Evolutionary conservation across 208 protist species (phyloP).

Genomic region (Herpetomonas tarakana): DNA sequence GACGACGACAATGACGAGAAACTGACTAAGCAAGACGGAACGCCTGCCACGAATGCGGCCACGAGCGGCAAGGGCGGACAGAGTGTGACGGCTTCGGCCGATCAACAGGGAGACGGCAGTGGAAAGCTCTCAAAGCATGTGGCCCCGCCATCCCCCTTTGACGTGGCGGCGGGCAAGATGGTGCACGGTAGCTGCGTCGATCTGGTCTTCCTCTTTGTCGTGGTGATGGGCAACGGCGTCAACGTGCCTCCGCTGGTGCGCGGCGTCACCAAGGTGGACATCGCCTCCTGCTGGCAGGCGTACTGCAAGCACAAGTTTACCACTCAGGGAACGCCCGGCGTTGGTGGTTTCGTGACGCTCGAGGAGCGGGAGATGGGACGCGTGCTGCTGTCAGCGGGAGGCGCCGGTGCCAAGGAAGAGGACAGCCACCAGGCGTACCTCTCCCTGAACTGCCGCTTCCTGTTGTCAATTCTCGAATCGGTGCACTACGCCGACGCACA

Average conservation of each 20-base stretch:
- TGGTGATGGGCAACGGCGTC: conserved; percentile 82
- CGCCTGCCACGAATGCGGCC: background rate
- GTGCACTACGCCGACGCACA: conserved; percentile 81
- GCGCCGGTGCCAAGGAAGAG: conserved; percentile 6
- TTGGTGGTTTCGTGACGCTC: conserved; percentile 7
- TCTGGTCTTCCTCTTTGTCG: conserved; percentile 82
- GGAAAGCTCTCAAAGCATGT: background rate
- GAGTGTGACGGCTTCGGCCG: no score
- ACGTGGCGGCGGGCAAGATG: conserved; percentile 34
- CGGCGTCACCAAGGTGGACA: conserved; percentile 84
- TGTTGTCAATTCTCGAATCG: conserved; percentile 53
- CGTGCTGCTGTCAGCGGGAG: conserved; percentile 16
- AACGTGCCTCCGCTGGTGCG: conserved; percentile 76
- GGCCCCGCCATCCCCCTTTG: background rate
- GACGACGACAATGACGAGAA: conserved; percentile 14
- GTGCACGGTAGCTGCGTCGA: conserved; percentile 70
- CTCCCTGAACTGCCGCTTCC: conserved; percentile 57
- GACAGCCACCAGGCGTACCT: conserved; percentile 22
- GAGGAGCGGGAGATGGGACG: conserved; percentile 44
- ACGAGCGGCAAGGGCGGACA: background rate
- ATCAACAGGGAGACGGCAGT: no score
- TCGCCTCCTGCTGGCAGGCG: conserved; percentile 73
- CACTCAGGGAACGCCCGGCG: background rate
- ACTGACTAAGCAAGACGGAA: background rate
- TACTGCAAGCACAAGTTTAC: conserved; percentile 85